Evolutionary conservation across 2,329 filamentous ascomycete species (phyloP).

Genomic region (Teratosphaeriaceae sp.): DNA sequence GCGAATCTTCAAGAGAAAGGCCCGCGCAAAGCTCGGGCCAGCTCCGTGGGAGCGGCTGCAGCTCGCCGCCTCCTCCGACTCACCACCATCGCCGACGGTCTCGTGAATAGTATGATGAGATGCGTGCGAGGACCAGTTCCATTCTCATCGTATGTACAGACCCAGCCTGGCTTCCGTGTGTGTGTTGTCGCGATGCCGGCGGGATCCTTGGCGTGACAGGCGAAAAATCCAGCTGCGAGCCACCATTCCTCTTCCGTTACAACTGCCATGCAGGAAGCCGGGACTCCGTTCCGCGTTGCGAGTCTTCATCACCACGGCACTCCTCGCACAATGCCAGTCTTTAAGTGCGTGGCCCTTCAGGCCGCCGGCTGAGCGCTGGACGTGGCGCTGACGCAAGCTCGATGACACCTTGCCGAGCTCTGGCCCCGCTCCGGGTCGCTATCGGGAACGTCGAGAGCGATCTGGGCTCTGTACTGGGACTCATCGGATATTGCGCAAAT

Average conservation of each 20-base stretch:
- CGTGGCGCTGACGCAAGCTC: conserved; percentile 2
- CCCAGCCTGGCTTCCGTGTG: conserved; percentile 1
- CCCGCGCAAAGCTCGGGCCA: not conserved
- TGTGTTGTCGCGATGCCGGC: not conserved
- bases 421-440: too few relatives aligned
- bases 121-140: conserved; percentile 17
- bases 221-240: too few relatives aligned
- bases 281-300: not conserved
- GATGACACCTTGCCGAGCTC: conserved; percentile 1
- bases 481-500: too few relatives aligned
- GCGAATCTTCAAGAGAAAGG: conserved; percentile 5
- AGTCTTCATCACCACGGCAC: too few relatives aligned
- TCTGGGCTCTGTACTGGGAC: too few relatives aligned
- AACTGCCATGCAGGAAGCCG: not conserved
- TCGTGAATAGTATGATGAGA: conserved; percentile 15
- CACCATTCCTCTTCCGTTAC: too few relatives aligned
- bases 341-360: too few relatives aligned
- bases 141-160: conserved; percentile 22
- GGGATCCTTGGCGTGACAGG: conserved; percentile 2
- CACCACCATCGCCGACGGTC: not conserved
- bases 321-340: too few relatives aligned
- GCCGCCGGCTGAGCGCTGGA: not conserved
- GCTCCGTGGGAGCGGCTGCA: not conserved
- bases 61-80: not conserved
- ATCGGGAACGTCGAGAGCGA: too few relatives aligned